Evolutionary conservation across 768 basidiomycete genomes (phyloP), one percentile per base, ranked within the genome.

Genomic region (Mycena rebaudengoi): DNA sequence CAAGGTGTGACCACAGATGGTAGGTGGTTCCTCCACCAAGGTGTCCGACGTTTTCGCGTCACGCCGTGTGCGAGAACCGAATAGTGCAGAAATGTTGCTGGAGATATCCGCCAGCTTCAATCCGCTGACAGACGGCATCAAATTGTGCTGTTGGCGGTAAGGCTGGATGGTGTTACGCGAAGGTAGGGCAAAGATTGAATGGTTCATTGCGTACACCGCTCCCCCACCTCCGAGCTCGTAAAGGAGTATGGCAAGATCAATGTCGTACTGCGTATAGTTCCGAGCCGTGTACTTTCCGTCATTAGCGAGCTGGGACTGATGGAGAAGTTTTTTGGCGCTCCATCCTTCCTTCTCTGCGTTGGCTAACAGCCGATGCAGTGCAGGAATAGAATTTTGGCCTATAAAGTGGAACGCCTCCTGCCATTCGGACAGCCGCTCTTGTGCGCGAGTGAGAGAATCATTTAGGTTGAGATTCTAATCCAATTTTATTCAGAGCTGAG

Each of bases 181-280:
- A 13, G 62, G 62, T 5, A 56, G 45, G 1, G 48, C 46, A 29
- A 54, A 57, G 7, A 54, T 41, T 3, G 53, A 63, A 23, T 63
- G 43, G n/a, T 53, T 63, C 26, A 63, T 16, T 1, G 61, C 61
- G 46, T 63, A 56, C 0, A 63, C 44, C 4, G 53, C 53, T 1
- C 30, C 41, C 1, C 21, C 52, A 7, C 61, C 54, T 1, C 46
- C 62, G 2, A 50, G 46, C 32, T 63, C 54, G 54, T 40, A 50
- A 6, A 63, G 14, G 4, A 63, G 20, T 4, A 57, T 37, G 13
- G 51, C 14, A n/a, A 63, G 48, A 18, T 63, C 45, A n/a, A 63
- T 43, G 14, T 64, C 62, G 39, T 55, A 63, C 12, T 39, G 39
- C 5, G 30, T 2, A 33, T 40, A 63, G 20, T 51, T 41, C 12